Base-by-base conservation (phyloP, 2,329 filamentous ascomycete genomes). In the Ceratocystis alfenasii region DNA sequence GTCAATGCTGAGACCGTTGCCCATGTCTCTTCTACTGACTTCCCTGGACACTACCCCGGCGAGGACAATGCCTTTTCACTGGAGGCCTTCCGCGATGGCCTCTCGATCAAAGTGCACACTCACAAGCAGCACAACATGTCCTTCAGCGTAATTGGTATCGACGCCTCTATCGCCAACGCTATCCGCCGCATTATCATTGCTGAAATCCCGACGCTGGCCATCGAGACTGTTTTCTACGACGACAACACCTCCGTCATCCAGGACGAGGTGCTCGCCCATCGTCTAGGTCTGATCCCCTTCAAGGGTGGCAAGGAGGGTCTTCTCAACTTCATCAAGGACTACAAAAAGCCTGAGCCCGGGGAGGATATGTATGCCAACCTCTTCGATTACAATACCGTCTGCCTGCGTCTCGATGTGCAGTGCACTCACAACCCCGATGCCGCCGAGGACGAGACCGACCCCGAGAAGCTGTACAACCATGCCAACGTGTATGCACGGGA, bases 211-310 rank as follows among this genome's bases (percentile, higher is more conserved):
- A 94, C 91, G 1, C 83, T 99, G 59, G 94, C 95, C 70, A 92
- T 99, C 72, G 94, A 99, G 80, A 87, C 86, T 69, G 90, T 95
- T 74, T 99, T 88, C 78, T 86, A 97, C 69, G 84, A 90, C 74
- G 95, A 96, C 80, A 99, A 99, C 80, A 97, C 93, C 63, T 96
- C 90, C 4, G 91, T 99, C 45, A 94, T 99, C 72, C 93, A 97
- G 75, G 94, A 99, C 74, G 94, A 99, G 79, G 93, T 99, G 3
- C 86, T 99, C 63, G 87, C 92, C 17, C 89, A 94, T 75, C 84
- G 94, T 57, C 81, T 99, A 41, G 94, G 94, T 67, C 84, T 99
- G 59, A 88, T 99, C 65, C 94, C 95, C 20, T 87, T 99, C 71
- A 88, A 87, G 70, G 94, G 90, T 70, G 84, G 85, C 68, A 84